phyloP scores from a whole-genome alignment of 495 filamentous ascomycete species.

The Xylaria nigripes region DNA sequence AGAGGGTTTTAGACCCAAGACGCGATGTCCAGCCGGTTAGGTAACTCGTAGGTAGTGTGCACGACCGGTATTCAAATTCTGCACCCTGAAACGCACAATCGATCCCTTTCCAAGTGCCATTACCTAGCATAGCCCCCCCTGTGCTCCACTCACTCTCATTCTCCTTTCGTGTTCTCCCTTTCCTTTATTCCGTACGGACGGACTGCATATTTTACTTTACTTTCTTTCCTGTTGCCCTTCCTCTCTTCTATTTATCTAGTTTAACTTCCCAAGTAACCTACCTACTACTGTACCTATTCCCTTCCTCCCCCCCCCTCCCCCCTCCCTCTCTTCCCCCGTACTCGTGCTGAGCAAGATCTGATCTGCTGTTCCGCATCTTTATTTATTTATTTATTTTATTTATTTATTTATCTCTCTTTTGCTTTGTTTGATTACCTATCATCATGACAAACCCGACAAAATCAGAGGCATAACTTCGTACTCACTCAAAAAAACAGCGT shows the following conservation, averaged over 20 bases:
- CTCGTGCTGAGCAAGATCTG: background rate
- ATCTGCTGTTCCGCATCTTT: background rate
- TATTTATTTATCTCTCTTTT: background rate
- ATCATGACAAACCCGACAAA: background rate
- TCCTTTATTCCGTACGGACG: conserved; percentile 5
- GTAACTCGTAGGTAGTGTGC: conserved; percentile 6
- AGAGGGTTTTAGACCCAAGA: conserved; percentile 22
- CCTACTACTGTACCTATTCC: no score
- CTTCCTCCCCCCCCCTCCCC: no score
- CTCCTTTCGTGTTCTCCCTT: background rate
- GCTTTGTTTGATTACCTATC: background rate
- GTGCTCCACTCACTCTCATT: conserved; percentile 3
- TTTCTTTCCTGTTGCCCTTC: conserved; percentile 3
- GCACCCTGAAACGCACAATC: conserved; percentile 27
- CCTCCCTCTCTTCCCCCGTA: background rate
- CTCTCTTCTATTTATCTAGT: conserved; percentile 8
- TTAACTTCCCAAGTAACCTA: no score
- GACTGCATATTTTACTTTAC: background rate
- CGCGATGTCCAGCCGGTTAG: conserved; percentile 3
- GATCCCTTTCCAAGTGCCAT: conserved; percentile 20
- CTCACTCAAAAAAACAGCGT: background rate
- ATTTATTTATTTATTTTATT: no score
- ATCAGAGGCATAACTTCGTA: background rate
- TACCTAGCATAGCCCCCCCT: conserved; percentile 15
- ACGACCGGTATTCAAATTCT: conserved; percentile 15